Evolutionary conservation across 345 rosid species (phyloP), one percentile per base, ranked within the genome.

Genomic region (Pseudoturritis turrita): DNA sequence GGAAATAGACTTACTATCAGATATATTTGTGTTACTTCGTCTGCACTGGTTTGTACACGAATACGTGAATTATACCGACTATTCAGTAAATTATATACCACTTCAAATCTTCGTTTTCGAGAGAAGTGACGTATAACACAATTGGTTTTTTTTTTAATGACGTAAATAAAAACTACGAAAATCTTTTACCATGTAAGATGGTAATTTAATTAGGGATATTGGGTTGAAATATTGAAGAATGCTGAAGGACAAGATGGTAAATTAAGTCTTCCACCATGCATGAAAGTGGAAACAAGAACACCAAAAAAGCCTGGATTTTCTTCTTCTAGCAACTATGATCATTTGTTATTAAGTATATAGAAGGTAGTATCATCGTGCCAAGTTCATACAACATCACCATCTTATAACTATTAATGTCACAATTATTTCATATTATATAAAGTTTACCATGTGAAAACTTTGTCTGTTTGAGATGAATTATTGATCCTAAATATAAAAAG

Each of bases 311-410:
- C 40, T 46, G 49, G 47, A 23, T 5, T 15, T 47, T 12, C 58
- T 70, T 46, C 49, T 59, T 70, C 29, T 47, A 70, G 73, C 35
- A 45, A 58, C 57, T 45, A 46, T 44, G 23, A 13, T 35, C 11
- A 0, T 45, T 45, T 68, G 49, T 58, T 15, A 22, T 35, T 11
- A 25, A 46, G 67, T 70, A 43, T 70, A 43, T 25, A 13, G 28
- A 36, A 46, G 36, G 41, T 37, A 61, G 23, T 44, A 71, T 41
- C 61, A 71, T 41, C 61, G 53, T 71, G 75, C 51, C 51, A 70
- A 59, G 35, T 28, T 71, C 23, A 71, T 19, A 46, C 13, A 49
- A 71, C 37, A 71, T 41, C 35, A 50, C 61, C 43, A 50, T 71
- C 21, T 68, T 19, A 47, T 63, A 19, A 7, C 11, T 12, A 44